Conservation (phyloP, 164 flowering plant genomes). For the Tetracentron sinense region DNA sequence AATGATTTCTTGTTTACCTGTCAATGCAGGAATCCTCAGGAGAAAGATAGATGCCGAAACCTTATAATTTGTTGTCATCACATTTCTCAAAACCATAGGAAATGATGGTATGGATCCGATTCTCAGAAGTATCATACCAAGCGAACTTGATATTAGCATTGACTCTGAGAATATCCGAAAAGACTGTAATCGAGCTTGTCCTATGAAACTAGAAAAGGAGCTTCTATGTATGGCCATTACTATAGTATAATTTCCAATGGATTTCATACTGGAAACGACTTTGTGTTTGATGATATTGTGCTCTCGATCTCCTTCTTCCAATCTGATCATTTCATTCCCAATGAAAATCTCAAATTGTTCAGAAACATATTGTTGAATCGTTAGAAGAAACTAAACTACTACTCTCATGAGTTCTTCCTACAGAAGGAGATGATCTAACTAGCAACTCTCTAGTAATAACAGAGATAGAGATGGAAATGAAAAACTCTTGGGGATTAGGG, state of each 20-base stretch:
- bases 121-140: conserved; percentile 53
- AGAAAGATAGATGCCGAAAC: conserved; percentile 40
- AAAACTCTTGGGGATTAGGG: too few species aligned
- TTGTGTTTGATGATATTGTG: conserved; percentile 11
- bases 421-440: not conserved
- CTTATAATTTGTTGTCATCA: conserved; percentile 18
- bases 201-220: conserved; percentile 11
- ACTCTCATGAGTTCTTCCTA: not conserved
- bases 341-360: not conserved
- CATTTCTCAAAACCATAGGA: conserved; percentile 43
- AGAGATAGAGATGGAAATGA: too few species aligned
- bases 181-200: conserved; percentile 28
- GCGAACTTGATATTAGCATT: conserved; percentile 37
- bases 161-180: conserved; percentile 34
- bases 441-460: not conserved
- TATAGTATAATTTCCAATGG: conserved; percentile 4
- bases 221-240: conserved; percentile 31
- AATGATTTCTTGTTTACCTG: conserved; percentile 24
- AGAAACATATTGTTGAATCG: not conserved
- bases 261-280: conserved; percentile 25
- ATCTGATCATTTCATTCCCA: not conserved
- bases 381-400: not conserved
- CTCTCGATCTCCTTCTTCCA: conserved; percentile 10
- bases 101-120: conserved; percentile 33
- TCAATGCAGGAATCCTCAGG: conserved; percentile 28